Base-by-base conservation (phyloP, 2,329 filamentous ascomycete species). In the Metarhizium rileyi region DNA sequence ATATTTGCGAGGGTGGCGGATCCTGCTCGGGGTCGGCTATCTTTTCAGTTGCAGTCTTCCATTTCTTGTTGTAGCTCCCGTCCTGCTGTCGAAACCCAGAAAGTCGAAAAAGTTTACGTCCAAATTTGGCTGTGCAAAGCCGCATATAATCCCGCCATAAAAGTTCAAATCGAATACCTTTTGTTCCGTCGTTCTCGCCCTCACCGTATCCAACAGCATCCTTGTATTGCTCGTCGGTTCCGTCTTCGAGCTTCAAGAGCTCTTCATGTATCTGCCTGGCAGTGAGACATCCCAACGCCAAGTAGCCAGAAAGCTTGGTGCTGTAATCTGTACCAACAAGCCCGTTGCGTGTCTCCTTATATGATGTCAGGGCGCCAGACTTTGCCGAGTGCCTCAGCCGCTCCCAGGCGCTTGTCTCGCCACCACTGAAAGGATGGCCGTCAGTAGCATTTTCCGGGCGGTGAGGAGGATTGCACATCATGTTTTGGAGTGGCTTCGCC, bases 81-180 rank as follows among this genome's bases (percentile, higher is more conserved):
- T 70, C 66, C 12, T 67, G 64, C 12, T 67, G 64, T 16, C 77
- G 75, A 56, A 88, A 87, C 0, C 87, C 87, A 4, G 75, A 71
- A 2, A 83, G 65, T 12, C 70, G 67, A 61, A 88, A 91, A 4
- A 91, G 73, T 22, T 76, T 77, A 16, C 65, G 60, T 0, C 78
- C 77, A 53, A 86, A 89, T 58, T 90, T 90, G 28, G 76, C 74
- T 5, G 80, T 83, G 60, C 84, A 88, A 0, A 91, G 74, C 1
- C 84, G 75, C 83, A 91, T 89, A 59, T 90, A 91, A 59, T 91
- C 87, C 38, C 87, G 72, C 86, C 84, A 89, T 0, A 91, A 65
- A 0, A 93, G 70, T 59, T 91, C 86, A 50, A 87, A 83, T 0
- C 87, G 78, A 1, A 91, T 75, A 0, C 74, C 77, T 30, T 76